Percentiles rank a stretch among this genome's conserved stretches.
Conservation (phyloP, 2,329 filamentous ascomycete genomes). For the Shiraia sp. region DNA sequence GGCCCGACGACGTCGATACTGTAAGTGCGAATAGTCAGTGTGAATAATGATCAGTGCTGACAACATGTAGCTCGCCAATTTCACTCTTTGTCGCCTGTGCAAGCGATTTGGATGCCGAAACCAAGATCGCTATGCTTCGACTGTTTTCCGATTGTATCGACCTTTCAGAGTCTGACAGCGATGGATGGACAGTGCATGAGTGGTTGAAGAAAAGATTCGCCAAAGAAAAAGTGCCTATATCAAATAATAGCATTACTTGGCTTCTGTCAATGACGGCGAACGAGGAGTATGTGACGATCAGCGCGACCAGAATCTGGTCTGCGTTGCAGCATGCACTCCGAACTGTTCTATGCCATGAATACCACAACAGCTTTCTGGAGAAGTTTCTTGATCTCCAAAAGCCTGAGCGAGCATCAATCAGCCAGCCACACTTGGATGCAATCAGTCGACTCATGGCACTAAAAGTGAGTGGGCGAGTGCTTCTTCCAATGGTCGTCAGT, state of each 20-base stretch:
- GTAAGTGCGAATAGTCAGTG: slow-evolving; percentile 4
- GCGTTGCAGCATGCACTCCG: slow-evolving; percentile 14
- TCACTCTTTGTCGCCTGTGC: slow-evolving; percentile 12
- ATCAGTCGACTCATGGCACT: slow-evolving; percentile 12
- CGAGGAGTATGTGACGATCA: slow-evolving; percentile 14
- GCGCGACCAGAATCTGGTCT: slow-evolving; percentile 10
- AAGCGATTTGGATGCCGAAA: slow-evolving; percentile 5
- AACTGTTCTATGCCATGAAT: slow-evolving; percentile 9
- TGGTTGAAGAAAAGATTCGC: slow-evolving; percentile 19
- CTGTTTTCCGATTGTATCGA: slow-evolving; percentile 19
- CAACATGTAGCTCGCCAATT: slow-evolving; percentile 8
- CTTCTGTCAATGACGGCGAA: slow-evolving; percentile 9
- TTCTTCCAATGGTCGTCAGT: slow-evolving; percentile 14
- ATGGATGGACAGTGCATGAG: slow-evolving; percentile 17
- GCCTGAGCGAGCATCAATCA: background rate
- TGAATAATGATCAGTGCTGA: background rate
- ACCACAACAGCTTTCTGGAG: slow-evolving; percentile 1
- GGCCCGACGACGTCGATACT: slow-evolving; percentile 11
- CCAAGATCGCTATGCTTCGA: slow-evolving; percentile 17
- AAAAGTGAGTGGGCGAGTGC: slow-evolving; percentile 5
- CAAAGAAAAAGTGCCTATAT: slow-evolving; percentile 12
- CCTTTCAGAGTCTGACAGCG: slow-evolving; percentile 7
- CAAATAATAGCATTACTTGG: slow-evolving; percentile 19
- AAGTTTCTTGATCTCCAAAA: slow-evolving; percentile 6
- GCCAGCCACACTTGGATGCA: slow-evolving; percentile 3